Evolutionary conservation across 345 rosid genomes (phyloP).

Genomic region (Gossypioides kirkii): DNA sequence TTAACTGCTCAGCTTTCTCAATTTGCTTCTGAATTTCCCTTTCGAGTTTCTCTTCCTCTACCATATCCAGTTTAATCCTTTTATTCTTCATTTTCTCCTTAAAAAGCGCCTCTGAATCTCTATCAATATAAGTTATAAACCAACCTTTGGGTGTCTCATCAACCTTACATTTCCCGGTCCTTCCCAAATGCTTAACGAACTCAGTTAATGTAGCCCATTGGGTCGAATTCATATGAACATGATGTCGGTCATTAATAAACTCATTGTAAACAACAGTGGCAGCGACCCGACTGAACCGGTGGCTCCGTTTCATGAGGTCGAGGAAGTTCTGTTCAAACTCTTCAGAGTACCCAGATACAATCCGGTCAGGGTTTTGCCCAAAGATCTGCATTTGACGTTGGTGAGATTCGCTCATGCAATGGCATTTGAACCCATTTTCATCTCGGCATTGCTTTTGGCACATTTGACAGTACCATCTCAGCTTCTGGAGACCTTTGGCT

Average conservation of each 20-base stretch:
- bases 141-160: slow-evolving; percentile 97
- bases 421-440: slow-evolving; percentile 98
- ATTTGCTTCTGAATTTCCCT: slow-evolving; percentile 74
- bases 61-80: slow-evolving; percentile 67
- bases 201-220: slow-evolving; percentile 91
- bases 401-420: slow-evolving; percentile 94
- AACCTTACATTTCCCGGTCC: slow-evolving; percentile 84
- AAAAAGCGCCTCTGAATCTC: slow-evolving; percentile 77
- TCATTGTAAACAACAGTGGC: slow-evolving; percentile 97
- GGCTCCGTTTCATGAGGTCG: slow-evolving; percentile 76
- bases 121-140: slow-evolving; percentile 87
- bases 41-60: slow-evolving; percentile 92
- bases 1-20: slow-evolving; percentile 56
- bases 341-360: slow-evolving; percentile 83
- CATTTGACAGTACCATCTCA: slow-evolving; percentile 99
- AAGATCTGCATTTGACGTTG: slow-evolving; percentile 95
- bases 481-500: slow-evolving; percentile 95
- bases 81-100: slow-evolving; percentile 86
- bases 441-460: slow-evolving; percentile 96
- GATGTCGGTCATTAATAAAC: slow-evolving; percentile 81
- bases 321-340: slow-evolving; percentile 74
- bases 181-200: slow-evolving; percentile 75
- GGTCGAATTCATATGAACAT: slow-evolving; percentile 90
- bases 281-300: slow-evolving; percentile 83
- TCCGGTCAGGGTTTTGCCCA: slow-evolving; percentile 70